Conservation (phyloP, 2,329 filamentous ascomycete species). For the Trichoderma atrobrunneum region DNA sequence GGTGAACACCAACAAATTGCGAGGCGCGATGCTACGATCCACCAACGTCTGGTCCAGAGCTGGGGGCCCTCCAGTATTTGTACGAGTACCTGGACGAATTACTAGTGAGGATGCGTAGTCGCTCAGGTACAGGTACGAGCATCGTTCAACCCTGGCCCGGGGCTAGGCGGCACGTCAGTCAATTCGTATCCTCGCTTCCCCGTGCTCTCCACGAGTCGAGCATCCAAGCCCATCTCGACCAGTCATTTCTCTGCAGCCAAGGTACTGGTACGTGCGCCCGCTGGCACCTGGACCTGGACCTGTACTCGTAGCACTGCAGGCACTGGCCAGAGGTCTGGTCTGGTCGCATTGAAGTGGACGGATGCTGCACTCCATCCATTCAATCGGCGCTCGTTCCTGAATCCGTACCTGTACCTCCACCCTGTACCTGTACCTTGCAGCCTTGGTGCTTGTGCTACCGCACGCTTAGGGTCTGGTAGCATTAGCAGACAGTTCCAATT, state of each 20-base stretch:
- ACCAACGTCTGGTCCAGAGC: not conserved
- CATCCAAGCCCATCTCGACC: not conserved
- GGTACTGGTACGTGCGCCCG: not conserved
- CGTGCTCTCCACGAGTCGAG: constrained; percentile 1
- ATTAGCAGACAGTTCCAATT: not conserved
- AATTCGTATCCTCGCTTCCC: constrained; percentile 16
- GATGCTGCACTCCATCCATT: not conserved
- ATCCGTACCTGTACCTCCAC: not conserved
- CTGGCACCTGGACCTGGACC: not conserved
- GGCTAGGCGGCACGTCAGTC: not conserved
- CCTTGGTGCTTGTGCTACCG: not conserved
- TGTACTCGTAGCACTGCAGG: not conserved
- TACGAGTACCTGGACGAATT: not conserved
- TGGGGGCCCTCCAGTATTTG: not conserved
- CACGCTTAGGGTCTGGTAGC: not conserved
- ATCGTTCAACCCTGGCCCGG: not conserved
- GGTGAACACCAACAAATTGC: constrained; percentile 16
- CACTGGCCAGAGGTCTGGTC: not conserved
- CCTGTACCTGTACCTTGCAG: not conserved
- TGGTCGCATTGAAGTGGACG: not conserved
- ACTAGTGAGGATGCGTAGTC: not conserved
- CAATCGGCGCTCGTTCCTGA: not conserved
- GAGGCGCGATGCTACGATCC: constrained; percentile 19
- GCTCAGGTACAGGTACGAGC: not conserved
- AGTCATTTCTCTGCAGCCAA: not conserved